Evolutionary conservation across 805 yeast genomes (phyloP), one percentile per base, ranked within the genome.

Genomic region (Tetrapisispora taiwanensis): DNA sequence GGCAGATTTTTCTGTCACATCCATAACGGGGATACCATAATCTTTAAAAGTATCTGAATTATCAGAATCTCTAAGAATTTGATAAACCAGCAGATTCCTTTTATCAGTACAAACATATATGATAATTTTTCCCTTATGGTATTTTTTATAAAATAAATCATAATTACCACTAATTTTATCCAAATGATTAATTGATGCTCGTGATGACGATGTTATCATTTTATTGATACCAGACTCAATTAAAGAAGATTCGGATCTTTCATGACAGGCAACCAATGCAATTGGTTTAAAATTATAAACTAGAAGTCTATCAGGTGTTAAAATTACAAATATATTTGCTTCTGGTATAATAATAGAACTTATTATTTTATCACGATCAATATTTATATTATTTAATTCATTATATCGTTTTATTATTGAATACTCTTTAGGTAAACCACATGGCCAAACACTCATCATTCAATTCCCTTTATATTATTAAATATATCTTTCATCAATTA

Each of bases 261-360:
- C 60, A 41, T 60, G 62, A 12, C 53, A 49, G 6, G 63, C 55
- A 3, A 62, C 54, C 10, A 61, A 46, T 2, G 65, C 66, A 43
- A 58, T 39, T 22, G 68, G 68, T 44, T 60, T 63, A 36, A 51
- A 48, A 43, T 63, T 60, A 42, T 63, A 63, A 8, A 59, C 46
- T 19, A 61, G 43, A 4, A 62, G 52, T 42, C 65, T 52, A 3
- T 54, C 50, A 8, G 54, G 47, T 4, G 66, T 62, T 18, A 62
- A 44, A 31, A 60, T 41, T 5, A 62, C 43, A 30, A 59, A 33
- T 8, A 56, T 48, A 46, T 63, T 63, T 7, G 55, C 48, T 28
- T 54, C 52, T 5, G 60, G 57, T 12, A 62, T 26, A 9, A 55
- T 17, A 7, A 57, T 31, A 4, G 59, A 48, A 40, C 59, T 56